Evolutionary conservation across 495 filamentous ascomycete species (phyloP), one percentile per base, ranked within the genome.

Genomic region (Aspergillus cristatus): DNA sequence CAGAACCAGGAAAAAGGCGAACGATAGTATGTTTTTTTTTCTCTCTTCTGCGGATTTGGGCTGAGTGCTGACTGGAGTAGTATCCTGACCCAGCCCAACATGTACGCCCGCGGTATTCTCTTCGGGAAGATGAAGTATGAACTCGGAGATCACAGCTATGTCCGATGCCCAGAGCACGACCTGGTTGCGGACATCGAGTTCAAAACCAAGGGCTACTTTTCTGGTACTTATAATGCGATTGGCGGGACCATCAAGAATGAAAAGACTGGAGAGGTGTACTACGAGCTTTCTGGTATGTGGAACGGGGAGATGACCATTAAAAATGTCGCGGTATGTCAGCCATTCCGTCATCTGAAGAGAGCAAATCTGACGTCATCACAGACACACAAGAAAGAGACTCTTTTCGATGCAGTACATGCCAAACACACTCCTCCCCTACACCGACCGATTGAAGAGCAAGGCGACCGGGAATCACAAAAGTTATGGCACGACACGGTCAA

Each of bases 111-210:
- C 39, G 91, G 91, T 16, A 97, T 99, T 39, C 67, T 99, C 10
- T 96, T 99, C 51, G 91, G 91, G 14, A 97, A 95, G 62, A 97
- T 99, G 91, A 96, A 95, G 60, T 99, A 97, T 62, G 91, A 99
- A 63, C 75, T 99, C 14, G 91, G 91, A 26, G 91, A 99, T 57
- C 89, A 95, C 65, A 93, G 88, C 62, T 86, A 82, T 48, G 84
- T 97, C n/a, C 74, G 78, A 42, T 99, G 90, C 58, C 84, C 91
- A 1, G 93, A 97, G 57, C 66, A 82, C 17, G 78, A 83, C 29
- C 67, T 97, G 11, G 70, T 76, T n/a, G 88, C 88, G 42, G 91
- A 97, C 55, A 79, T 99, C 40, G 91, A 99, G 45, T 99, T 99
- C 67, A 99, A 97, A 60, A 90, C 84, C 20, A 99, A 99, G 60